A percentile compares a stretch with the other conserved stretches of the same genome.
Evolutionary conservation across 1,284 basidiomycete genomes (phyloP).

Genomic region (Ustilago bromivora): DNA sequence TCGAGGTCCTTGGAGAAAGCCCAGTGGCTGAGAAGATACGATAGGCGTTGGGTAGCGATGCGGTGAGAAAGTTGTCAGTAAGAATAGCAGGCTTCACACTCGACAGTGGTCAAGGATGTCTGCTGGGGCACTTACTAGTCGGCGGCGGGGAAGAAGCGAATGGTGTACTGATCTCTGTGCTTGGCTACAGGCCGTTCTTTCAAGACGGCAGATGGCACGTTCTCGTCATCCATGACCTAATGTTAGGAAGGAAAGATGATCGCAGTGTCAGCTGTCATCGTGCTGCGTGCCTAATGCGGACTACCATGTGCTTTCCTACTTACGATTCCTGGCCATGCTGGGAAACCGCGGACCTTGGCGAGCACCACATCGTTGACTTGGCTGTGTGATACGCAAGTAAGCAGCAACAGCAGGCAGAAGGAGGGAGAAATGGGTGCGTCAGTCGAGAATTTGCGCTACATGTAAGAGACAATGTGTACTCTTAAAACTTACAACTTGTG

Average conservation of each 20-base stretch:
- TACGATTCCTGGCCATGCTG: conserved; percentile 91
- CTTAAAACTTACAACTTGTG: conserved; percentile 31
- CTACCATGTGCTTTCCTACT: conserved; percentile 10
- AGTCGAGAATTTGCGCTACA: not conserved
- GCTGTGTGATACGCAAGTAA: conserved; percentile 14
- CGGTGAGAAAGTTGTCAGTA: conserved; percentile 5
- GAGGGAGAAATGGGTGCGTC: not conserved
- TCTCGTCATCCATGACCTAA: conserved; percentile 81
- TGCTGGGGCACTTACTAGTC: conserved; percentile 80
- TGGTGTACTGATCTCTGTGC: conserved; percentile 80
- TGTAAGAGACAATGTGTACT: not conserved
- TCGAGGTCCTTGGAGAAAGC: conserved; percentile 84
- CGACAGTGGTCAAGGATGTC: not conserved
- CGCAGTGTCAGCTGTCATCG: not conserved
- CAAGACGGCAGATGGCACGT: conserved; percentile 75
- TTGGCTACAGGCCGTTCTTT: conserved; percentile 79
- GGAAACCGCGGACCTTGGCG: conserved; percentile 91
- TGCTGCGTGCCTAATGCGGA: conserved; percentile 62
- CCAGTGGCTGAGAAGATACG: conserved; percentile 78
- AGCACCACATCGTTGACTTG: conserved; percentile 82
- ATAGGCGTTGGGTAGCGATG: not conserved
- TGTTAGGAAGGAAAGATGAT: not conserved
- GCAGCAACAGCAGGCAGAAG: not conserved
- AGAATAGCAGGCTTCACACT: not conserved
- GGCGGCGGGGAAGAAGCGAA: conserved; percentile 88